Evolutionary conservation across 2,329 filamentous ascomycete genomes (phyloP).

Genomic region (Fusarium clavum): DNA sequence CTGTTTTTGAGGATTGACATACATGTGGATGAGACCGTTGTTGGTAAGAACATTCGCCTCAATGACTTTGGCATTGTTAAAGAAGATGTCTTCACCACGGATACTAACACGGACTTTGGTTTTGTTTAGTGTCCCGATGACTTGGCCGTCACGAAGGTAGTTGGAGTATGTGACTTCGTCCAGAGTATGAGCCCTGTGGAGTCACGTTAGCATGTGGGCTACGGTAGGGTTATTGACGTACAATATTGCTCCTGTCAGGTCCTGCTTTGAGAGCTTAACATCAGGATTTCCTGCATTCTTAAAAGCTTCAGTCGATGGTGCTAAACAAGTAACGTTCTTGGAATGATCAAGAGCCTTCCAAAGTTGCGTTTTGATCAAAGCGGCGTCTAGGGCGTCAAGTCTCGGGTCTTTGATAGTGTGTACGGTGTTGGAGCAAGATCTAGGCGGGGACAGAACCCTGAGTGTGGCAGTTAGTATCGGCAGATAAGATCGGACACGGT

Average conservation of each 20-base stretch:
- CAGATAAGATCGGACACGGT: rapidly evolving
- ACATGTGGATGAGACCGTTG: not conserved
- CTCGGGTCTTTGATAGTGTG: not conserved
- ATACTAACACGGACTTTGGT: not conserved
- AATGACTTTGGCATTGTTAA: not conserved
- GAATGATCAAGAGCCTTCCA: not conserved
- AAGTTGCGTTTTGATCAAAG: not conserved
- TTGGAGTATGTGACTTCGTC: not conserved
- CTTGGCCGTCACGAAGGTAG: not conserved
- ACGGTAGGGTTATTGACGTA: no score
- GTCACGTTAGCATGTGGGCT: not conserved
- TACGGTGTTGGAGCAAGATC: slow-evolving; percentile 10
- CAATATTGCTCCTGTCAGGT: not conserved
- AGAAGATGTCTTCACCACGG: not conserved
- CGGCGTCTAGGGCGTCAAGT: not conserved
- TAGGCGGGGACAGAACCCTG: slow-evolving; percentile 33
- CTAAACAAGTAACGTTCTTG: not conserved
- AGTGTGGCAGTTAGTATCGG: rapidly evolving
- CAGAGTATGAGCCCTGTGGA: not conserved
- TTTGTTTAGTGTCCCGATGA: not conserved
- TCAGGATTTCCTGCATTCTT: not conserved
- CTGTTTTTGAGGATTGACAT: not conserved
- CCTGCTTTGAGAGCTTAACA: not conserved
- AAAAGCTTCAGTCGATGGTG: not conserved
- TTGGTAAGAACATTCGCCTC: not conserved